These are phyloP conservation scores for Russula compacta DNA, from an alignment of 768 basidiomycete species.

Conservation along the genomic window DNA sequence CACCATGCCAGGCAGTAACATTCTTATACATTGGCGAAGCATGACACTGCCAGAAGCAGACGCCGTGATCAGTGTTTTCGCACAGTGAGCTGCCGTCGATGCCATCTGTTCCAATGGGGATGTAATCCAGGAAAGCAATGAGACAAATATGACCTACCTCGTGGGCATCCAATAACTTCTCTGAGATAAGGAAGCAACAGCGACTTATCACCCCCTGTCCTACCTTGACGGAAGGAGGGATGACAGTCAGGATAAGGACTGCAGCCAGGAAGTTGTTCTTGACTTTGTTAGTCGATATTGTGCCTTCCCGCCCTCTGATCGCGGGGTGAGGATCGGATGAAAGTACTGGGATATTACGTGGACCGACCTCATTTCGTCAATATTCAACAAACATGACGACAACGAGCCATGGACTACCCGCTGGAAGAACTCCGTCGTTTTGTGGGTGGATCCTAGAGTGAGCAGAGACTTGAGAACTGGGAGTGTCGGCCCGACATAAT, in stretches of 20 bases:
- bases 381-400: conserved; percentile 75
- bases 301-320: conserved; percentile 67
- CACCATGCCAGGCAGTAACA: conserved; percentile 76
- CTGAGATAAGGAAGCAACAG: conserved; percentile 73
- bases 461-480: conserved; percentile 71
- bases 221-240: conserved; percentile 58
- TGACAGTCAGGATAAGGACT: conserved; percentile 74
- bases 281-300: conserved; percentile 69
- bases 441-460: conserved; percentile 39
- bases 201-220: conserved; percentile 75
- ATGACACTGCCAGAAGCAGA: conserved; percentile 55
- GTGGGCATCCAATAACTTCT: conserved; percentile 60
- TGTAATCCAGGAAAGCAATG: background rate
- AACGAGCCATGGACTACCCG: conserved; percentile 68
- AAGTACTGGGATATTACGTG: background rate
- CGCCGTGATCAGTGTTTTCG: conserved; percentile 71
- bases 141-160: conserved; percentile 41
- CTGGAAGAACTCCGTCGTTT: conserved; percentile 44
- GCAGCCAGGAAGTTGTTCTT: conserved; percentile 85
- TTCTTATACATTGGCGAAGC: conserved; percentile 60
- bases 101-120: conserved; percentile 43
- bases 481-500: conserved; percentile 72
- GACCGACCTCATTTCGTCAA: conserved; percentile 86
- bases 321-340: background rate
- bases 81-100: conserved; percentile 83